Percentiles rank a stretch among this genome's conserved stretches.
These are phyloP conservation scores for Oryza meridionalis DNA, from an alignment of 176 grass and related monocot genomes.

Conservation along the genomic window DNA sequence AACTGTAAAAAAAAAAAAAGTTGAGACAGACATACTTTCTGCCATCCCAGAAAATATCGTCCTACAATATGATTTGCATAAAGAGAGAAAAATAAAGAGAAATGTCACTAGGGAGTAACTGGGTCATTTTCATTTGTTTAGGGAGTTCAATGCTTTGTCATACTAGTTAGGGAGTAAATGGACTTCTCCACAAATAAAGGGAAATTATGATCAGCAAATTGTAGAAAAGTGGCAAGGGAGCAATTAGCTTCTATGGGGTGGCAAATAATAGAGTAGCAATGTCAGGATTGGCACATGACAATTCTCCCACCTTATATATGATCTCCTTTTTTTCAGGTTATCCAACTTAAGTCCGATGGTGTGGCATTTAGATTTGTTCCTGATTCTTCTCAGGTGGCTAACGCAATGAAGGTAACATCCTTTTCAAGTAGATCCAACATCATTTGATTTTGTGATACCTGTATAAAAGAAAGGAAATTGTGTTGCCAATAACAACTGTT, in stretches of 20 bases:
- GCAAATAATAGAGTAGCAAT: background rate
- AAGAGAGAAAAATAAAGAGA: no score
- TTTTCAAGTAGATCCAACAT: conserved; percentile 1
- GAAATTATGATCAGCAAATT: background rate
- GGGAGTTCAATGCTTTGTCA: background rate
- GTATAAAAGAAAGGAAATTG: background rate
- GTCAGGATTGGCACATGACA: background rate
- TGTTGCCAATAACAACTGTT: background rate
- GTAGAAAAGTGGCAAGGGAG: background rate
- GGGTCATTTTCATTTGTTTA: background rate
- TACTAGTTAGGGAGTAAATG: background rate
- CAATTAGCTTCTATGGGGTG: background rate
- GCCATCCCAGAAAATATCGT: background rate
- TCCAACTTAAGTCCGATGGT: conserved; percentile 80
- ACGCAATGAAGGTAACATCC: conserved; percentile 74
- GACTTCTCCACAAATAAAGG: background rate
- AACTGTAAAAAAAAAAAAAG: no score
- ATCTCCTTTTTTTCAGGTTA: conserved; percentile 57
- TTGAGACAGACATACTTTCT: no score
- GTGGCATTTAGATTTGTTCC: conserved; percentile 88
- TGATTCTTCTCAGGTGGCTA: conserved; percentile 85
- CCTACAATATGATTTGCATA: background rate
- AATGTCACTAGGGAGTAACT: background rate
- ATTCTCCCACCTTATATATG: background rate
- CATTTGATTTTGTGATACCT: conserved; percentile 20